Evolutionary conservation across 495 filamentous ascomycete genomes (phyloP).

Genomic region (Podospora anserina): DNA sequence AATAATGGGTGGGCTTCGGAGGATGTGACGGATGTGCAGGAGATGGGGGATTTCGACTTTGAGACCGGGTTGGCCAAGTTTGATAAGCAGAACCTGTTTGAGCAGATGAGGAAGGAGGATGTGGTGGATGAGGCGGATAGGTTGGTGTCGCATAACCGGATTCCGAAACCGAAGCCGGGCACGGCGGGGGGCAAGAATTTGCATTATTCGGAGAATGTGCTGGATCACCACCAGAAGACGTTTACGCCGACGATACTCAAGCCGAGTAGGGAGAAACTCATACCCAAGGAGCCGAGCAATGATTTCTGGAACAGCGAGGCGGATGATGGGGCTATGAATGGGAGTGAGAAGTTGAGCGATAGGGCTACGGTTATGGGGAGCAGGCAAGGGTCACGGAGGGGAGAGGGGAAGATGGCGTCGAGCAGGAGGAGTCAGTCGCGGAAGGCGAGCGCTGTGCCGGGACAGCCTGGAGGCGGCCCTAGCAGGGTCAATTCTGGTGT

Average conservation of each 20-base stretch:
- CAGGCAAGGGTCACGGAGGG: constrained; percentile 48
- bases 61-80: constrained; percentile 83
- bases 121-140: constrained; percentile 83
- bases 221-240: constrained; percentile 50
- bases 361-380: constrained; percentile 42
- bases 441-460: constrained; percentile 53
- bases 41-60: constrained; percentile 91
- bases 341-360: constrained; percentile 47
- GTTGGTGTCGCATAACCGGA: constrained; percentile 82
- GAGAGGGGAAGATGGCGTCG: constrained; percentile 45
- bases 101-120: constrained; percentile 82
- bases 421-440: constrained; percentile 54
- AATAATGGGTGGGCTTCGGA: constrained; percentile 96
- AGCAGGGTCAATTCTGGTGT: constrained; percentile 49
- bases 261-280: constrained; percentile 46
- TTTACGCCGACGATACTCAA: constrained; percentile 32
- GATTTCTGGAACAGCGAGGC: constrained; percentile 68
- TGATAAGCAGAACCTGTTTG: constrained; percentile 86
- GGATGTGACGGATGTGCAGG: constrained; percentile 95
- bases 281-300: constrained; percentile 39
- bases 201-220: constrained; percentile 87
- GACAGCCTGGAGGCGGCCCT: constrained; percentile 27
- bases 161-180: constrained; percentile 64
- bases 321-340: constrained; percentile 54
- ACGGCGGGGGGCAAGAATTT: constrained; percentile 86